Evolutionary conservation across 2,329 filamentous ascomycete species (phyloP), one percentile per base, ranked within the genome.

Genomic region (Hypoxylon sp.): DNA sequence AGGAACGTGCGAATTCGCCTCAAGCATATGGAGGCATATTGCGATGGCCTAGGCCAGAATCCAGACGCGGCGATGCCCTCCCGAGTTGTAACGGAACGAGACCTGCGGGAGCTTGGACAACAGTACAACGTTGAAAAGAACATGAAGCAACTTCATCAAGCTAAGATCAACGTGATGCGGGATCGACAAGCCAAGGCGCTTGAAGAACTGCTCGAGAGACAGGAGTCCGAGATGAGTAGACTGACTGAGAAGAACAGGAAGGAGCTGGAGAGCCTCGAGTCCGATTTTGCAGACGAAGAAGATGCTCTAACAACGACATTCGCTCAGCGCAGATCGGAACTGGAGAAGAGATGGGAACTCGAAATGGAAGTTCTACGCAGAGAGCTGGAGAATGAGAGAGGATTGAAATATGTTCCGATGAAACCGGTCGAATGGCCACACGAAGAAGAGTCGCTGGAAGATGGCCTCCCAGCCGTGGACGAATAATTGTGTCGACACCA

Each of bases 21-120:
- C n/a, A 86, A 85, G 74, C 86, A 91, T 70, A 91, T 91, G 88
- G 88, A 91, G 72, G 88, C 87, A 5, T 91, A 91, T 75, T 90
- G 88, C 72, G 83, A 88, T 65, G 84, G 84, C 3, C 77, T 87
- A 1, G 86, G 85, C 3, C 81, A 81, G 32, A 80, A 76, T 24
- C 77, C 79, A 1, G 78, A 73, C 35, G 72, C 76, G 1, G 63
- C 76, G 2, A 81, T 86, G 76, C 85, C 86, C 2, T 79, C 80
- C 0, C 80, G 88, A 6, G 79, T 84, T 0, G 87, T 91, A 15
- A 91, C 88, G 1, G 86, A 89, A 73, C 82, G 85, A 50, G 86
- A 91, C 69, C 79, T 88, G 19, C 83, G 85, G 35, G 86, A 89
- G 74, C 80, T 90, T 2, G 84, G 85, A 8, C 86, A 89, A 72